Percentiles rank a stretch among this genome's conserved stretches.
Conservation (phyloP, 148 eudicot species). For the Vaccinium darrowii region DNA sequence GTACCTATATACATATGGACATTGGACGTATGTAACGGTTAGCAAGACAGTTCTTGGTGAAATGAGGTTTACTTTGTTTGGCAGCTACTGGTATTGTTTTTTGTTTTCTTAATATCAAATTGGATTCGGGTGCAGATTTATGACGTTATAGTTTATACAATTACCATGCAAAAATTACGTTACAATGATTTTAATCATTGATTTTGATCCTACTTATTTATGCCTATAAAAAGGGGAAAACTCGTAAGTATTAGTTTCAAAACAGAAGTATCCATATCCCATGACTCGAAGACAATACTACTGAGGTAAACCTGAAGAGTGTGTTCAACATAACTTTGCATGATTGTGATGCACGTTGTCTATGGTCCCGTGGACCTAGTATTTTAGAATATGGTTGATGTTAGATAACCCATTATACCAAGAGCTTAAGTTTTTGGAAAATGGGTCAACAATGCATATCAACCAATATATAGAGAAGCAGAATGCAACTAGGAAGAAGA, state of each 20-base stretch:
- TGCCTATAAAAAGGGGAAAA: background rate
- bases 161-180: background rate
- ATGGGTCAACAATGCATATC: too few relatives aligned
- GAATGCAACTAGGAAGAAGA: background rate
- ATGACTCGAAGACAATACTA: background rate
- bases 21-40: background rate
- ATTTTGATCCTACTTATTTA: background rate
- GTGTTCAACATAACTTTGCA: background rate
- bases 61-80: background rate
- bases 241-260: background rate
- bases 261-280: background rate
- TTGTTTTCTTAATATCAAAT: too few relatives aligned
- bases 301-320: background rate
- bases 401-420: background rate
- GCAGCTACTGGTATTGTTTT: too few relatives aligned
- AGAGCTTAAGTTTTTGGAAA: background rate
- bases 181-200: background rate
- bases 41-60: background rate
- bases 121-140: background rate
- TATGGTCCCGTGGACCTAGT: background rate
- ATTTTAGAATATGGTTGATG: background rate
- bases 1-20: background rate
- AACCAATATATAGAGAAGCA: background rate
- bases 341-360: background rate
- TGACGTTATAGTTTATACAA: background rate